phyloP scores from a whole-genome alignment of 768 basidiomycete genomes.

The Calvatia gigantea region DNA sequence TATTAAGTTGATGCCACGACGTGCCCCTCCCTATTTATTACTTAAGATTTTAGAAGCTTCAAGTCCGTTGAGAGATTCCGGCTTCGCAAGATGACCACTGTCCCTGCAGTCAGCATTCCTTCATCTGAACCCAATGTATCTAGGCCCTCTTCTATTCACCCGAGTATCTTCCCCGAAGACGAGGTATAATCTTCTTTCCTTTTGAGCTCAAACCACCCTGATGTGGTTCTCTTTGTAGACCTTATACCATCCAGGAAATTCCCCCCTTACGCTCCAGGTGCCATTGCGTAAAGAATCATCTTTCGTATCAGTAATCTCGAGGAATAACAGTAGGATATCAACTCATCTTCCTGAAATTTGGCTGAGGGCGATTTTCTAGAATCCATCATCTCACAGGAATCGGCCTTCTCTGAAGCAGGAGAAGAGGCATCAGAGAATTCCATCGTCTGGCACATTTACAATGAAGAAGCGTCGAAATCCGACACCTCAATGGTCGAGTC shows the following conservation, averaged over 20 bases:
- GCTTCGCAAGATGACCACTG: background rate
- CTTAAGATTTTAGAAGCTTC: no score
- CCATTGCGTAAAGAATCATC: background rate
- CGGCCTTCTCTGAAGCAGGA: constrained; percentile 21
- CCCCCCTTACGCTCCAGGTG: background rate
- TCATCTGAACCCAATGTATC: background rate
- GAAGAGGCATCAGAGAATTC: constrained; percentile 31
- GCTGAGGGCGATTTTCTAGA: background rate
- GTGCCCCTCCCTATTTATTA: no score
- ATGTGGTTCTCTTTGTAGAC: background rate
- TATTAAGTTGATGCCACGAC: background rate
- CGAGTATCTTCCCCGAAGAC: background rate
- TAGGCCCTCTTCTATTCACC: background rate
- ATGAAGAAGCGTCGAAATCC: constrained; percentile 33
- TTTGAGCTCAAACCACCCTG: no score
- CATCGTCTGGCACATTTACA: constrained; percentile 39
- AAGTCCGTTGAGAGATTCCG: background rate
- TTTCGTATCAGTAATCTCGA: background rate
- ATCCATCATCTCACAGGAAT: background rate
- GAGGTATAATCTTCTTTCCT: background rate
- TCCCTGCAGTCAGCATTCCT: background rate
- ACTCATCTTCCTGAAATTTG: background rate
- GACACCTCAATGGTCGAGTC: constrained; percentile 34
- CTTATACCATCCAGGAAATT: background rate
- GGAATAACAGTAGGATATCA: background rate